These are phyloP conservation scores for Scleroderma citrinum DNA, from an alignment of 768 basidiomycete genomes.

Conservation along the genomic window DNA sequence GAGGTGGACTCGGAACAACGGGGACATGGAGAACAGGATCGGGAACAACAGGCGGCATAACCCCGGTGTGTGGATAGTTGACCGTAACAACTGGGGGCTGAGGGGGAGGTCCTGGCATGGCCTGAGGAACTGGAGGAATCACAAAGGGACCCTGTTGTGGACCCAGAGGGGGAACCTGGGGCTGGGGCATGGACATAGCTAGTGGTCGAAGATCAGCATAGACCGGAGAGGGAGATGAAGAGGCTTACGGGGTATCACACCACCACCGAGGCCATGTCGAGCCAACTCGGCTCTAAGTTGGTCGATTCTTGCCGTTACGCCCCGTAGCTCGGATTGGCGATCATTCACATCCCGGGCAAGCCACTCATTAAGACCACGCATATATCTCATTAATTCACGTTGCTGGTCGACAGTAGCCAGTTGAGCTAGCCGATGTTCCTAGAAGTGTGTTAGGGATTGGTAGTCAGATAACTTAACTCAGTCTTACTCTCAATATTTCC, in stretches of 20 bases:
- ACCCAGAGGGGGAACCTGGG: conserved; percentile 2
- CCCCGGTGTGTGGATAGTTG: conserved; percentile 13
- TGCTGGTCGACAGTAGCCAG: conserved; percentile 74
- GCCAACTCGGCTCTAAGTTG: conserved; percentile 39
- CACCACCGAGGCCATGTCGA: conserved; percentile 33
- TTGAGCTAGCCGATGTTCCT: conserved; percentile 77
- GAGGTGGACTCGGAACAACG: conserved; percentile 15
- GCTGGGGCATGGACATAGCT: conserved; percentile 29
- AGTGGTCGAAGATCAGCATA: not conserved
- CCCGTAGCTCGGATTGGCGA: conserved; percentile 66
- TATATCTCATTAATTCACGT: conserved; percentile 74
- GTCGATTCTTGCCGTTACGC: conserved; percentile 58
- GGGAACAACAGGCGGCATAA: conserved; percentile 13
- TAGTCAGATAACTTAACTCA: conserved; percentile 2
- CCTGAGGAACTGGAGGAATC: conserved; percentile 16
- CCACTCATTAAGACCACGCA: conserved; percentile 74
- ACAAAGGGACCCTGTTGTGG: conserved; percentile 12
- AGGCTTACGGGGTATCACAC: conserved; percentile 35
- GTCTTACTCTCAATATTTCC: conserved; percentile 56
- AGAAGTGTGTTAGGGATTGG: conserved; percentile 5
- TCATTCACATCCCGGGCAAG: conserved; percentile 72
- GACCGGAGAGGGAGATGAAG: not conserved
- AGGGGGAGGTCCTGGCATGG: conserved; percentile 6
- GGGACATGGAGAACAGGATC: conserved; percentile 16
- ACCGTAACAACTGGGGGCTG: conserved; percentile 12